Evolutionary conservation across 2,329 filamentous ascomycete species (phyloP).

Genomic region (Verticillium nubilum): DNA sequence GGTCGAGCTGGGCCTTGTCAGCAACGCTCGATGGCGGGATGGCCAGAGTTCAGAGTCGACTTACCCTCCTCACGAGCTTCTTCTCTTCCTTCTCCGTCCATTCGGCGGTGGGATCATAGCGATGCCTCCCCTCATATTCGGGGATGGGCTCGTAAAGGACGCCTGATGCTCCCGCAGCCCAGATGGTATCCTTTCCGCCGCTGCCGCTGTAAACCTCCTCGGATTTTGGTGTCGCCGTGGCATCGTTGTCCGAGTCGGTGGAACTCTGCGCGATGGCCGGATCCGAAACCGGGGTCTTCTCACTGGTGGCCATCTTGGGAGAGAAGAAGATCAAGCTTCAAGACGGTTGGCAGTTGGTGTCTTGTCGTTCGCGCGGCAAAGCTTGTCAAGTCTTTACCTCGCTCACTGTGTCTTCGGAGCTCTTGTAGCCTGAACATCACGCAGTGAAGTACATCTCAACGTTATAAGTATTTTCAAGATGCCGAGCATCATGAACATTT

Average conservation of each 20-base stretch:
- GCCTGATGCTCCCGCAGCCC: conserved; percentile 2
- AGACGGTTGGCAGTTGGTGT: not conserved
- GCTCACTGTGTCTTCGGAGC: not conserved
- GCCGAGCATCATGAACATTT: not conserved
- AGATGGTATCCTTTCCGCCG: conserved; percentile 1
- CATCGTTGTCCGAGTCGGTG: not conserved
- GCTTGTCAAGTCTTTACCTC: not conserved
- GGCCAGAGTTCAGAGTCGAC: conserved; percentile 5
- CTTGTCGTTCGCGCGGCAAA: not conserved
- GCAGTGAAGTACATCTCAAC: not conserved
- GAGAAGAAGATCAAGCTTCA: not conserved
- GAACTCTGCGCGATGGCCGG: not conserved
- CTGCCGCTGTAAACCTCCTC: not conserved
- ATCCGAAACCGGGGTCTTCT: not conserved
- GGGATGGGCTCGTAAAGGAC: conserved; percentile 43
- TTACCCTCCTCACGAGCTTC: conserved; percentile 45
- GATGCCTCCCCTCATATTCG: conserved; percentile 51
- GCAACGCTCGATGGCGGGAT: conserved; percentile 1
- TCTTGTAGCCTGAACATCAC: not conserved
- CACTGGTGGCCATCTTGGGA: not conserved
- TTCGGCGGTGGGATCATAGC: conserved; percentile 50
- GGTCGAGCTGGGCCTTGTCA: conserved; percentile 21
- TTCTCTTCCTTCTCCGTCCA: conserved; percentile 55
- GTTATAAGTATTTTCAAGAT: not conserved
- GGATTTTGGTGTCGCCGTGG: not conserved